Conservation (phyloP, 2,329 filamentous ascomycete genomes). For the Zopfia rhizophila region DNA sequence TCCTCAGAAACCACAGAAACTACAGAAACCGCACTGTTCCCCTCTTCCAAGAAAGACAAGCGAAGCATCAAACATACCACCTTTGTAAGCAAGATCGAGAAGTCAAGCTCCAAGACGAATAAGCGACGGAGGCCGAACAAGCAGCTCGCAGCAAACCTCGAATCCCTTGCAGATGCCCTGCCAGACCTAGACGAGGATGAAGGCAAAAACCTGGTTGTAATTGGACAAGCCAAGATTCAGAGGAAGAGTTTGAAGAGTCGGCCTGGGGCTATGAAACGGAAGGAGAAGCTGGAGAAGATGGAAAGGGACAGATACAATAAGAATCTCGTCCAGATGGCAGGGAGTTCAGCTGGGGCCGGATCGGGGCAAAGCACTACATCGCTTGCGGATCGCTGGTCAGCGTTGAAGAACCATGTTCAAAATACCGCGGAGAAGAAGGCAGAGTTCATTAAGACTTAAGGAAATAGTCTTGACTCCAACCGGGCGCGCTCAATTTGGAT, state of each 20-base stretch:
- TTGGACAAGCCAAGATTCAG: constrained; percentile 70
- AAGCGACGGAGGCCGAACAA: constrained; percentile 76
- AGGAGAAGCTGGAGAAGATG: constrained; percentile 79
- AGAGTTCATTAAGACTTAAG: constrained; percentile 66
- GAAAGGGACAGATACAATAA: constrained; percentile 87
- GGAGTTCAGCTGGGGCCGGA: constrained; percentile 20
- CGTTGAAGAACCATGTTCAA: constrained; percentile 83
- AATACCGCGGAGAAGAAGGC: constrained; percentile 90
- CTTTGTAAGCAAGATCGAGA: constrained; percentile 80
- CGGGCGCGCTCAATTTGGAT: too few species aligned
- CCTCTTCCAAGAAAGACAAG: constrained; percentile 83
- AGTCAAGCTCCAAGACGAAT: constrained; percentile 64
- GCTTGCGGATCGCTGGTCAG: constrained; percentile 72
- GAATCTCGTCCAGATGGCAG: constrained; percentile 81
- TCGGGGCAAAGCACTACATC: constrained; percentile 17
- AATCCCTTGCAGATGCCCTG: constrained; percentile 81
- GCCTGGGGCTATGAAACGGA: constrained; percentile 84
- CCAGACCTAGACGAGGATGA: constrained; percentile 67
- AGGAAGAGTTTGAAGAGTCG: constrained; percentile 79
- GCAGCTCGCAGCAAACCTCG: constrained; percentile 80
- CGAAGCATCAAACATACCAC: constrained; percentile 81
- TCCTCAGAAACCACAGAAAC: constrained; percentile 20
- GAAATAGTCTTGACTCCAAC: too few species aligned
- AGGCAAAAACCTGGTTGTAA: constrained; percentile 39
- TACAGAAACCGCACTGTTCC: constrained; percentile 65